Evolutionary conservation across 345 rosid species (phyloP).

Genomic region (Orychophragmus violaceus): DNA sequence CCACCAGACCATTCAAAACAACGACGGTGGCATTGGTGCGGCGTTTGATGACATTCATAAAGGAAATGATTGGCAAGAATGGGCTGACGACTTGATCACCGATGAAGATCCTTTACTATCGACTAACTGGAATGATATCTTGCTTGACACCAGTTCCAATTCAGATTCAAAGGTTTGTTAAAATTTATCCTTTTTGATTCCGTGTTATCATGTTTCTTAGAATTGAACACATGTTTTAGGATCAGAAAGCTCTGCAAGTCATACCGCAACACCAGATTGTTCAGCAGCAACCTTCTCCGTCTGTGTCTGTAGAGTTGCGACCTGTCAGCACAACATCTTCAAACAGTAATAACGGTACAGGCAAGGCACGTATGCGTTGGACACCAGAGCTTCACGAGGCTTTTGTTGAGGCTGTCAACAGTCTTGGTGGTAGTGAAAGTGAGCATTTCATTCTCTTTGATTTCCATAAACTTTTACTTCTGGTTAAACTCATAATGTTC

Average conservation of each 20-base stretch:
- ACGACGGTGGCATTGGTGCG: slow-evolving; percentile 36
- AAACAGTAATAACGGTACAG: slow-evolving; percentile 32
- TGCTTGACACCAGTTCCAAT: slow-evolving; percentile 46
- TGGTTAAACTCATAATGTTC: background rate
- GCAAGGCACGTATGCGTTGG: slow-evolving; percentile 93
- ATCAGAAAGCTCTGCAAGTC: slow-evolving; percentile 12
- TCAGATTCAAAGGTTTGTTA: slow-evolving; percentile 64
- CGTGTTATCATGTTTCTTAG: background rate
- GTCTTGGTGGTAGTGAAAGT: slow-evolving; percentile 95
- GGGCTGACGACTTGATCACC: slow-evolving; percentile 90
- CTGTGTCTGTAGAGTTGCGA: slow-evolving; percentile 48
- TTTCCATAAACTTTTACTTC: background rate
- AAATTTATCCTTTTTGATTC: background rate
- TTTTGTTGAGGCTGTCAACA: slow-evolving; percentile 88
- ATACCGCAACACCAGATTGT: slow-evolving; percentile 32
- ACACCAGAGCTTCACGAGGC: slow-evolving; percentile 96
- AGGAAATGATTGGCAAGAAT: slow-evolving; percentile 81
- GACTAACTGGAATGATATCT: slow-evolving; percentile 71
- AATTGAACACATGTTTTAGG: slow-evolving; percentile 16
- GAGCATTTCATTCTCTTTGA: slow-evolving; percentile 23
- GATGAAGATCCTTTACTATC: slow-evolving; percentile 60
- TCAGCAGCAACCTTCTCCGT: slow-evolving; percentile 53
- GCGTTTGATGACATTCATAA: slow-evolving; percentile 48
- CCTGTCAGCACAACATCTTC: slow-evolving; percentile 49
- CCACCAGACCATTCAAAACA: slow-evolving; percentile 42